Conservation (phyloP, 768 basidiomycete genomes). For the Lactarius hengduanensis region DNA sequence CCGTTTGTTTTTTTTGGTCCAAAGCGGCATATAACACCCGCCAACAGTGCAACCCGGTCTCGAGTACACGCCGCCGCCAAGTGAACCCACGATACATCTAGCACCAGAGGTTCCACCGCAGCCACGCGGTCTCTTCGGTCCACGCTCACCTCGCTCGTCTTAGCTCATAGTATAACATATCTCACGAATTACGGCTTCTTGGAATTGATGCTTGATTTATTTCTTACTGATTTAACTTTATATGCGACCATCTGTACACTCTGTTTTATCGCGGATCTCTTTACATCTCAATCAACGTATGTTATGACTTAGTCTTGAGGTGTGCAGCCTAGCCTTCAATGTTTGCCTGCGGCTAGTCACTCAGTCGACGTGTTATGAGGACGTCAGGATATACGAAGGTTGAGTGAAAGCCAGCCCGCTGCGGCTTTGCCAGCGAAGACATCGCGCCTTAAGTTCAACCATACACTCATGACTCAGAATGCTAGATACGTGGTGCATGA, state of each 20-base stretch:
- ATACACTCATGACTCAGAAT: background rate
- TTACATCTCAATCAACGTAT: background rate
- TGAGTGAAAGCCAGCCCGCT: too few relatives aligned
- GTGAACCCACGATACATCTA: conserved; percentile 52
- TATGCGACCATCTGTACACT: background rate
- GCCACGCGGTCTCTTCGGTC: conserved; percentile 67
- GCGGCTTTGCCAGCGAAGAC: background rate
- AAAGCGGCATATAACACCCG: conserved; percentile 7
- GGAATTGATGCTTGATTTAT: background rate
- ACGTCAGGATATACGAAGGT: background rate
- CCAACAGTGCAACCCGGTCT: conserved; percentile 54
- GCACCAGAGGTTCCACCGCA: conserved; percentile 59
- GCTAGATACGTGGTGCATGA: background rate
- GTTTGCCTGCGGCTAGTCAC: background rate
- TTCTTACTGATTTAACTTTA: background rate
- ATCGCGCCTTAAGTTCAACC: background rate
- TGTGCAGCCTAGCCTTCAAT: background rate
- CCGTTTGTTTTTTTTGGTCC: background rate
- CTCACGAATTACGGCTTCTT: background rate
- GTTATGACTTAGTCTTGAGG: background rate
- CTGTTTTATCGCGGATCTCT: background rate
- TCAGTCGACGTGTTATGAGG: background rate
- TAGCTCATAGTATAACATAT: background rate
- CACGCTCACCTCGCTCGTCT: conserved; percentile 58
- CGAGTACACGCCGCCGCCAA: conserved; percentile 59